Evolutionary conservation across 495 filamentous ascomycete species (phyloP).

Genomic region (Neurospora intermedia): DNA sequence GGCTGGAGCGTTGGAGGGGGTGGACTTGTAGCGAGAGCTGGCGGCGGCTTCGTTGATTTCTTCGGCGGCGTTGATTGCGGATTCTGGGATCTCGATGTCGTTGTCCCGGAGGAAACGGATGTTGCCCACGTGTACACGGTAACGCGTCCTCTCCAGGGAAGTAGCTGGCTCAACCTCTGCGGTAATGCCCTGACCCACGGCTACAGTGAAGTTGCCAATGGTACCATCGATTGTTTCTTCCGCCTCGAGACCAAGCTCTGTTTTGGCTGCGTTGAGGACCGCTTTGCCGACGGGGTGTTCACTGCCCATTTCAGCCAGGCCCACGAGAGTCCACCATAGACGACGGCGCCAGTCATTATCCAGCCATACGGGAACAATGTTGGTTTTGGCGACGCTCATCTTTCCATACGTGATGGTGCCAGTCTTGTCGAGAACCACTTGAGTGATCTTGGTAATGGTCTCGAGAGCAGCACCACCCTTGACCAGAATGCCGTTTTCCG

Average conservation of each 20-base stretch:
- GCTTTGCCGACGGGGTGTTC: slow-evolving; percentile 93
- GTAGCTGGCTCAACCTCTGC: slow-evolving; percentile 70
- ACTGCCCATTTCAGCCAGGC: slow-evolving; percentile 83
- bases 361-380: slow-evolving; percentile 58
- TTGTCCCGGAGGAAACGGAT: slow-evolving; percentile 61
- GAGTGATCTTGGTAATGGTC: slow-evolving; percentile 80
- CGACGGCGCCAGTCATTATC: slow-evolving; percentile 54
- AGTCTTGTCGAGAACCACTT: slow-evolving; percentile 98
- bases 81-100: slow-evolving; percentile 53
- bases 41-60: slow-evolving; percentile 40
- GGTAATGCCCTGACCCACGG: slow-evolving; percentile 75
- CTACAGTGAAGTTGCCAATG: slow-evolving; percentile 72
- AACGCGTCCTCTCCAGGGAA: slow-evolving; percentile 51
- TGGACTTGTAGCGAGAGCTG: slow-evolving; percentile 17
- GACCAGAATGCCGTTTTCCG: slow-evolving; percentile 93
- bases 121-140: slow-evolving; percentile 77
- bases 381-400: slow-evolving; percentile 75
- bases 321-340: slow-evolving; percentile 91
- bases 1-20: slow-evolving; percentile 27
- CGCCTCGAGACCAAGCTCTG: slow-evolving; percentile 56
- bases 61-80: slow-evolving; percentile 44
- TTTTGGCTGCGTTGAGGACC: slow-evolving; percentile 61
- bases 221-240: slow-evolving; percentile 73
- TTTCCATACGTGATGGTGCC: slow-evolving; percentile 89
- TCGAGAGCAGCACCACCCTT: slow-evolving; percentile 93